Percentiles rank a stretch among this genome's conserved stretches.
These are phyloP conservation scores for Rhodofomes roseus DNA, from an alignment of 1,284 basidiomycete species.

Conservation along the genomic window DNA sequence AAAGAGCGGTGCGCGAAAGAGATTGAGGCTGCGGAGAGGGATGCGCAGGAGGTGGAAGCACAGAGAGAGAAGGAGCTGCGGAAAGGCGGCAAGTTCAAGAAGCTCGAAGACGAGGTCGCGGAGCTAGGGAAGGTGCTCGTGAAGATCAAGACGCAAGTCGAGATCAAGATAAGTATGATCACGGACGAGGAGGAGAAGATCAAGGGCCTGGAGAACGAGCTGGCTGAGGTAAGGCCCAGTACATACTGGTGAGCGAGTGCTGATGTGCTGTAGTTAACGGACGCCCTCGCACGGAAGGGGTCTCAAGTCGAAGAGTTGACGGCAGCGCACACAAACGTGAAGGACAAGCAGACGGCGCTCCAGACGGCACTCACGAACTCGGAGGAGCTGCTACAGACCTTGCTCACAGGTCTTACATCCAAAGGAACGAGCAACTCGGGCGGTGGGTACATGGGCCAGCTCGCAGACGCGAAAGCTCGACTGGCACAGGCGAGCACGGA, in stretches of 20 bases:
- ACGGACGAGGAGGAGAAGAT: slow-evolving; percentile 78
- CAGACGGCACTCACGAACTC: slow-evolving; percentile 67
- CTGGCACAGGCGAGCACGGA: slow-evolving; percentile 80
- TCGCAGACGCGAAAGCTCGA: slow-evolving; percentile 83
- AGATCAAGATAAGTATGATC: slow-evolving; percentile 78
- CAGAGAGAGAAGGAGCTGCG: slow-evolving; percentile 64
- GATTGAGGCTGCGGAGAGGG: slow-evolving; percentile 50
- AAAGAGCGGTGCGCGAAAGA: slow-evolving; percentile 47
- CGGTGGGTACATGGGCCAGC: slow-evolving; percentile 95
- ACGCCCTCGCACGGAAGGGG: slow-evolving; percentile 54
- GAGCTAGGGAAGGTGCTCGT: slow-evolving; percentile 83
- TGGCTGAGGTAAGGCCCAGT: slow-evolving; percentile 49
- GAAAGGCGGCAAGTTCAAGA: slow-evolving; percentile 76
- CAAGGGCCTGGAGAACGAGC: slow-evolving; percentile 49
- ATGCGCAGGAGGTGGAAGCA: slow-evolving; percentile 54
- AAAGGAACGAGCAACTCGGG: slow-evolving; percentile 61
- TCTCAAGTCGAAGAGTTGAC: slow-evolving; percentile 60
- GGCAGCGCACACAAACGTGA: slow-evolving; percentile 62
- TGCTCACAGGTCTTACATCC: slow-evolving; percentile 87
- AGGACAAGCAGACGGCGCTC: slow-evolving; percentile 67
- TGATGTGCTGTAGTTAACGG: slow-evolving; percentile 43
- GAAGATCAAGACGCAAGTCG: slow-evolving; percentile 84
- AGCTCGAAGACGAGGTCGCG: slow-evolving; percentile 76
- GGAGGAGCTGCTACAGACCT: slow-evolving; percentile 94
- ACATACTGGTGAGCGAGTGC: neutral